A percentile compares a stretch with the other conserved stretches of the same genome.
These are phyloP conservation scores for Microcyclospora tardicrescens DNA, from an alignment of 2,329 filamentous ascomycete genomes.

Conservation along the genomic window DNA sequence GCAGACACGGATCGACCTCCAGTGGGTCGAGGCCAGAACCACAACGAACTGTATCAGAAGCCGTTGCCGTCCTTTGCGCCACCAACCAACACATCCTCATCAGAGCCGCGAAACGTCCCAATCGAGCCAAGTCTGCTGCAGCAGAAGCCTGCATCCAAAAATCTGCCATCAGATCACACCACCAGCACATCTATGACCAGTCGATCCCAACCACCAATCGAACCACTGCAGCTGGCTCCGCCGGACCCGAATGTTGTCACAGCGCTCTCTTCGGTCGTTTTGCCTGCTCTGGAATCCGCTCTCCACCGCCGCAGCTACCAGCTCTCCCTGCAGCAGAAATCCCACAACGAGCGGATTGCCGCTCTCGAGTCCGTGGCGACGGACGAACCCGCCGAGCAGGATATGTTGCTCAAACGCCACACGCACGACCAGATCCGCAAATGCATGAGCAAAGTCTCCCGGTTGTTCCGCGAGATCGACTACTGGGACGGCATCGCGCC, in stretches of 20 bases:
- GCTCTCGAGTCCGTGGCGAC: constrained; percentile 25
- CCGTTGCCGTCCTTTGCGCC: constrained; percentile 20
- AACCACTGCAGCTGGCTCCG: constrained; percentile 29
- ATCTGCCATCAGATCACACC: too few species aligned
- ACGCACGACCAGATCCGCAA: constrained; percentile 73
- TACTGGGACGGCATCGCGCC: constrained; percentile 73
- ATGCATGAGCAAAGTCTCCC: constrained; percentile 69
- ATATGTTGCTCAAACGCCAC: constrained; percentile 37
- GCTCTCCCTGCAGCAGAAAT: constrained; percentile 42
- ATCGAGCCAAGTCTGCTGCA: neutral
- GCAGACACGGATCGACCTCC: neutral
- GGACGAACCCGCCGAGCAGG: constrained; percentile 4
- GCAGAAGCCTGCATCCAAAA: neutral
- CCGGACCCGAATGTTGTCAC: constrained; percentile 40
- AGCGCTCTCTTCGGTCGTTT: constrained; percentile 77
- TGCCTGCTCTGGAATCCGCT: constrained; percentile 83
- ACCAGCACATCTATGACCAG: too few species aligned
- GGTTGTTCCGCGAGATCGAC: constrained; percentile 82
- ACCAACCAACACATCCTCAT: neutral
- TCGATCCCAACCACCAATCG: constrained; percentile 1
- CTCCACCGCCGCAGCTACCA: constrained; percentile 61
- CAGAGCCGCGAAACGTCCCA: neutral
- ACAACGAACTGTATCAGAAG: constrained; percentile 21
- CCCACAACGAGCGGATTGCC: constrained; percentile 8
- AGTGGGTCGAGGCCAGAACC: constrained; percentile 5